These are phyloP conservation scores for Glomus cerebriforme DNA, from an alignment of 192 early-diverging fungal species.

Conservation along the genomic window DNA sequence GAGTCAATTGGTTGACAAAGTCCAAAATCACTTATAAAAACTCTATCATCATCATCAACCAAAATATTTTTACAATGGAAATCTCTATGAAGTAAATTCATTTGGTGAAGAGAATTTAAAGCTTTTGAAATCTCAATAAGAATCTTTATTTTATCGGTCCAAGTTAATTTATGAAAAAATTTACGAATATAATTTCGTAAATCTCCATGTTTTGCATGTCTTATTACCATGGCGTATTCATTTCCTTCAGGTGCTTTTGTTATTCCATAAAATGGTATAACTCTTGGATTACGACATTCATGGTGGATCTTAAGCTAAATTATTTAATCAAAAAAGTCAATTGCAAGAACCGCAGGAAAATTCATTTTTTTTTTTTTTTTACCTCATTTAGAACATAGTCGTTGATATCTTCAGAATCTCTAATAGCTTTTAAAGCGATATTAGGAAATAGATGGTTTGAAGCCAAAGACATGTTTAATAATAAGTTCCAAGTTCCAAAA, in stretches of 20 bases:
- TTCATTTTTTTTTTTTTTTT: neutral
- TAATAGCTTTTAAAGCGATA: neutral
- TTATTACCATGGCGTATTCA: neutral
- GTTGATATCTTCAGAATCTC: neutral
- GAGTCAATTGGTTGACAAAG: conserved; percentile 37
- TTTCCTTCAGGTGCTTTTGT: neutral
- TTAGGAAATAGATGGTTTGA: neutral
- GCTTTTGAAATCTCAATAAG: neutral
- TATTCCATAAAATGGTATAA: neutral
- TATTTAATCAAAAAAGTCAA: too few species aligned
- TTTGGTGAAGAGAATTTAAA: neutral
- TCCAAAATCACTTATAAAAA: conserved; percentile 40
- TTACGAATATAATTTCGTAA: neutral
- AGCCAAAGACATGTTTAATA: too few species aligned
- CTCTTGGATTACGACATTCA: neutral
- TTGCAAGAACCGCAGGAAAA: neutral
- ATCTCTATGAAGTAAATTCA: neutral
- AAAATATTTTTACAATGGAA: conserved; percentile 14
- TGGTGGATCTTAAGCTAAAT: neutral
- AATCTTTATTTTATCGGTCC: neutral
- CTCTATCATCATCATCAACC: neutral
- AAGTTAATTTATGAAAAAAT: neutral
- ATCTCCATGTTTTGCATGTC: neutral
- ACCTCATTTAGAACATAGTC: neutral
- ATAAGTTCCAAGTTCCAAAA: neutral